Conservation (phyloP, 805 yeast species). For the Monosporozyma aerobia region DNA sequence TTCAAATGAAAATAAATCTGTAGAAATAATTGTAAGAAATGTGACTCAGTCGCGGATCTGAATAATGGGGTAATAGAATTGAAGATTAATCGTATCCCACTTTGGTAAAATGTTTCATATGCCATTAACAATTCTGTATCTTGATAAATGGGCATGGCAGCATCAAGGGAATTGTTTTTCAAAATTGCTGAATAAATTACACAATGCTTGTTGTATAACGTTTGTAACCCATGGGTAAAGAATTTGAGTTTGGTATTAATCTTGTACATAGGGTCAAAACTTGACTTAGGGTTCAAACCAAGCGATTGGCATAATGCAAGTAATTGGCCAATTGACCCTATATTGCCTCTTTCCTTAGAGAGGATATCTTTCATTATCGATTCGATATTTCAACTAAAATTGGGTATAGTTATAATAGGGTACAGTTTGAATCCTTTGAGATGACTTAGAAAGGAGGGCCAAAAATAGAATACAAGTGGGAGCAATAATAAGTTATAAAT, state of each 20-base stretch:
- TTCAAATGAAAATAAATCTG: slow-evolving; percentile 7
- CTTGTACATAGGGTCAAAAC: slow-evolving; percentile 4
- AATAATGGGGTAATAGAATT: slow-evolving; percentile 9
- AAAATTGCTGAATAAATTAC: background rate
- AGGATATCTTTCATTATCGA: background rate
- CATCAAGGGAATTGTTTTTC: background rate
- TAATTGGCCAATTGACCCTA: background rate
- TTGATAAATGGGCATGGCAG: background rate
- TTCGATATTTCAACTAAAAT: background rate
- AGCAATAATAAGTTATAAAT: background rate
- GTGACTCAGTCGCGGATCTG: slow-evolving; percentile 9
- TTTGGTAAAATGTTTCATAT: slow-evolving; percentile 5
- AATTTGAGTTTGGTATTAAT: background rate
- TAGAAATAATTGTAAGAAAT: slow-evolving; percentile 7
- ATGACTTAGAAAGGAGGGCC: background rate
- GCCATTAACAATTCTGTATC: background rate
- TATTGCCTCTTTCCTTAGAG: background rate
- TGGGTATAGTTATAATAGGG: background rate
- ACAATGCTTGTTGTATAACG: slow-evolving; percentile 1
- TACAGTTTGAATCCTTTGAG: background rate
- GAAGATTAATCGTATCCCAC: slow-evolving; percentile 10
- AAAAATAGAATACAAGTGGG: background rate
- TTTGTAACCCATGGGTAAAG: background rate
- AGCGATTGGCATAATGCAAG: slow-evolving; percentile 1
- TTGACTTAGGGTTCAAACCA: slow-evolving; percentile 3